These are phyloP conservation scores for Grifola frondosa DNA, from an alignment of 1,284 basidiomycete genomes.

Conservation along the genomic window DNA sequence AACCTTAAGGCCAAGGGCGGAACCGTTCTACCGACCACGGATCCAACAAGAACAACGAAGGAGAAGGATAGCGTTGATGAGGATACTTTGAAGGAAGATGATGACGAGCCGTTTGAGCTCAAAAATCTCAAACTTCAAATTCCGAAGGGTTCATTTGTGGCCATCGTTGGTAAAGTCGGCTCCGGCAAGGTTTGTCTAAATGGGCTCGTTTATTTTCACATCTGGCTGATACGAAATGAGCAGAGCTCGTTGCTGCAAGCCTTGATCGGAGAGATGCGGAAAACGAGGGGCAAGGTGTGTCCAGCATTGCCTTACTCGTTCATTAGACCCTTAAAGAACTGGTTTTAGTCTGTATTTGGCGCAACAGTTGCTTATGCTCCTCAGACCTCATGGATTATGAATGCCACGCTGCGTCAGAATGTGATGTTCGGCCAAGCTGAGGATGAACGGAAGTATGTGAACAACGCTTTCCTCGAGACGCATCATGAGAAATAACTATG, in stretches of 20 bases:
- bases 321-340: not conserved
- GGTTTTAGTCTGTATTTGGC: slow-evolving; percentile 54
- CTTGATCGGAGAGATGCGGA: slow-evolving; percentile 79
- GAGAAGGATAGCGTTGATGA: slow-evolving; percentile 17
- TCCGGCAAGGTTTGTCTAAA: slow-evolving; percentile 57
- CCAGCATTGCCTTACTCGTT: no score
- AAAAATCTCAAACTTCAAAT: slow-evolving; percentile 57
- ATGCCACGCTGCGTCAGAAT: slow-evolving; percentile 69
- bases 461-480: slow-evolving; percentile 17
- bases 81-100: slow-evolving; percentile 20
- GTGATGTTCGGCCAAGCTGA: slow-evolving; percentile 63
- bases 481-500: slow-evolving; percentile 1
- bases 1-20: slow-evolving; percentile 19
- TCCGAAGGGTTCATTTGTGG: slow-evolving; percentile 63
- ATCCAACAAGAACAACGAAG: slow-evolving; percentile 5
- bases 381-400: slow-evolving; percentile 80
- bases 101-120: slow-evolving; percentile 62
- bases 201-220: not conserved
- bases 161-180: slow-evolving; percentile 73
- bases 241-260: slow-evolving; percentile 68
- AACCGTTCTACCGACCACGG: slow-evolving; percentile 24
- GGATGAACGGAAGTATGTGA: slow-evolving; percentile 47
- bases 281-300: slow-evolving; percentile 52
- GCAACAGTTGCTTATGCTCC: slow-evolving; percentile 75
- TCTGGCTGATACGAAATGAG: not conserved